Evolutionary conservation across 805 yeast genomes (phyloP), one percentile per base, ranked within the genome.

Genomic region (Metschnikowia colocasiae): DNA sequence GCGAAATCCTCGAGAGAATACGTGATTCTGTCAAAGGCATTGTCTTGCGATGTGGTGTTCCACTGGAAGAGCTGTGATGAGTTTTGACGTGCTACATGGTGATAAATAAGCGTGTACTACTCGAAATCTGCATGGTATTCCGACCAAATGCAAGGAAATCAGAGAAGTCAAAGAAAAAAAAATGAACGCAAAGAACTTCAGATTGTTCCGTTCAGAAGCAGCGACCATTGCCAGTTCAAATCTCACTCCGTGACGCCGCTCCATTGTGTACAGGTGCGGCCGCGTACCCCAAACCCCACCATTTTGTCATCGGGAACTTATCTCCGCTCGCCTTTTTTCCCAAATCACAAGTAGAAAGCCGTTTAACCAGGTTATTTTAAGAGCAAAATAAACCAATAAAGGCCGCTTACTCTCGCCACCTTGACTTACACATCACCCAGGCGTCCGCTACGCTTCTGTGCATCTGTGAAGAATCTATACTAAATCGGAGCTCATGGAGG

Each of bases 281-380:
- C 42, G 42, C 34, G 23, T 29, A 29, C 42, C 42, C 34, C 42
- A 39, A 39, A 39, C 42, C 34, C 42, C 42, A 39, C 34, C 25
- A 9, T 25, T 8, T 39, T 29, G 42, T 18, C 25, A 18, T 9
- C 8, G 15, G 15, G 40, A 19, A 27, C 42, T 27, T 39, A 39
- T 39, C 42, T 39, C 42, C 42, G 42, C 33, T 20, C 33, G 19
- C 18, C 20, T 27, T 30, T 39, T 29, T 39, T 39, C 20, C 25
- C 29, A 18, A 8, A 13, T 27, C 15, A 29, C 34, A n/a, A 39
- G 19, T 20, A 9, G 3, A 13, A 13, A 13, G 12, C 16, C 25
- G 13, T 25, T n/a, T 35, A 33, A 6, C 36, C 8, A 23, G 36
- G 22, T 6, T 3, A 20, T 19, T n/a, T 19, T 18, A 10, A 7